Base-by-base conservation (phyloP, 208 protist species). In the Wallacemonas sp. region DNA sequence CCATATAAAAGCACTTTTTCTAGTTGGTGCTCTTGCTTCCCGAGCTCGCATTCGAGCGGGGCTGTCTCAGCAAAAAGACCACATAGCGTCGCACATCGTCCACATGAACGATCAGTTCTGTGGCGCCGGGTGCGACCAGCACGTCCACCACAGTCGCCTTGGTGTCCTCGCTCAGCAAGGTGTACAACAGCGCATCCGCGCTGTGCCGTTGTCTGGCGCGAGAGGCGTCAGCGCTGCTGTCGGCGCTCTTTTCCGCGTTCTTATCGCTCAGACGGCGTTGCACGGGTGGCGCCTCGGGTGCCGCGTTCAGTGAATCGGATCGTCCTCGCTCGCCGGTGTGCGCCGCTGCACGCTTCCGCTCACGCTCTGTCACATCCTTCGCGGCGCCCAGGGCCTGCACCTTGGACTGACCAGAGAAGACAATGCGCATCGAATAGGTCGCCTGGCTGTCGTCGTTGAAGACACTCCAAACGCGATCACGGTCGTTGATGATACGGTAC, bases 371-470 rank as follows among this genome's bases (percentile, higher is more conserved):
- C n/a, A 30, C 56, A 14, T 47, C 55, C 12, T 23, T 14, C 9
- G 72, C 65, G 27, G 64, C 32, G 3, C 64, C 72, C 19, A 74
- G 56, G 2, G 39, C 38, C 17, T 24, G 24, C 16, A 79, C 68
- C 14, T 16, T 39, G 9, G 78, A 76, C 3, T 33, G 29, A 1
- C 34, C 19, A 4, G 33, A 57, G 67, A 83, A 83, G 1, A 57
- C 47, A 5, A 76, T 66, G 27, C 34, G 32, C 21, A 83, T 64
- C 23, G 16, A 36, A 36, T 78, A 68, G 14, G 55, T 63, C 44
- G 72, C 68, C 36, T 16, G 52, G 3, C 27, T 67, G 38, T 69
- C 47, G 52, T 83, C 72, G 33, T 83, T 83, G 61, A 70, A 76
- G 34, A 76, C 71, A 34, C 52, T 65, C 78, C 78, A 83, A 43